Base-by-base conservation (phyloP, 768 basidiomycete species). In the Gloeophyllum trabeum region DNA sequence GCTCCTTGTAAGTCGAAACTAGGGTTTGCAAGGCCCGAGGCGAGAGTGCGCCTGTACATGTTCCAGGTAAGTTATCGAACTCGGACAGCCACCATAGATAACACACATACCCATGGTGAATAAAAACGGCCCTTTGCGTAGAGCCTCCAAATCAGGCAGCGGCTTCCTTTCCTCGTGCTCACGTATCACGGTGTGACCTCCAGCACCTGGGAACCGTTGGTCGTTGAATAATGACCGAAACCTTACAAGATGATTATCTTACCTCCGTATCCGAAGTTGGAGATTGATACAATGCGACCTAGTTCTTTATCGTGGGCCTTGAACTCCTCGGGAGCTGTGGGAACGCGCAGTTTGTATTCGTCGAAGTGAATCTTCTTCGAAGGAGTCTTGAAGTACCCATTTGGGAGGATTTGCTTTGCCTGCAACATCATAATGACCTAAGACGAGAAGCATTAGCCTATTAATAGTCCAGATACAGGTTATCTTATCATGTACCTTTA, bases 351-450 rank as follows among this genome's bases (percentile, higher is more conserved):
- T 14, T 46, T 44, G 43, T 41, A 43, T 30, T 47, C 43, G 6
- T 44, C 48, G 35, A 49, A 51, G 13, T 51, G 30, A 40, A 51
- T 51, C 23, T 37, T 44, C 28, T 38, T 6, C 12, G 41, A 44
- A 5, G 48, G 50, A n/a, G 43, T 51, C 16, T 41, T 43, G 44
- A 51, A 49, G 38, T 44, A 39, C 35, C 39, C 40, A 37, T 49
- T 51, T 14, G 50, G 50, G 4, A 49, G 36, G 16, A 51, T 22
- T 21, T 46, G 16, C 37, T 49, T 49, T 14, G 40, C 18, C 3
- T 47, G 7, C 39, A 51, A 39, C 48, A 50, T 50, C 43, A 47
- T 32, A 16, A 32, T 16, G 16, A 16, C 28, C 28, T 32, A 32
- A 32, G 16, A 32, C 10, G n/a, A n/a, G n/a, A n/a, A n/a, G n/a